Evolutionary conservation across 768 basidiomycete species (phyloP).

Genomic region (Suillus alpinus): DNA sequence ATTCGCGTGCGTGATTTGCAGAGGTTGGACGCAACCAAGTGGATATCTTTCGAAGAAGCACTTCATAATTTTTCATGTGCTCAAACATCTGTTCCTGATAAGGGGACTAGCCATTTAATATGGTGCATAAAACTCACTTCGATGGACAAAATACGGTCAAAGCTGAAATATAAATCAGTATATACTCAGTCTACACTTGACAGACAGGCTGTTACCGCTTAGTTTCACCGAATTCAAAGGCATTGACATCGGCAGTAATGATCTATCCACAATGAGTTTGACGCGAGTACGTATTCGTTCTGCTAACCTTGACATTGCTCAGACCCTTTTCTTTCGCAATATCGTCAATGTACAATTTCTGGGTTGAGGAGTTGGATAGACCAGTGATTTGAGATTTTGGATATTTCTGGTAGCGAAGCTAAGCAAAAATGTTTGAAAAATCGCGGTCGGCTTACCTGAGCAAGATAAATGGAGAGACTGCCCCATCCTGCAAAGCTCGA

Average conservation of each 20-base stretch:
- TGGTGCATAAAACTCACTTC: constrained; percentile 40
- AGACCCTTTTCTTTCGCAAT: constrained; percentile 47
- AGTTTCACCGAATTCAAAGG: constrained; percentile 50
- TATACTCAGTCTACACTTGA: constrained; percentile 9
- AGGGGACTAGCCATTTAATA: not conserved
- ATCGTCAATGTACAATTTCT: constrained; percentile 61
- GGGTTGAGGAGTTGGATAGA: constrained; percentile 66
- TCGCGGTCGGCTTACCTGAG: constrained; percentile 38
- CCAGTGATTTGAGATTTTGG: constrained; percentile 60
- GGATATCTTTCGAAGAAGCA: constrained; percentile 57
- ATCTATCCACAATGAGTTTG: constrained; percentile 34
- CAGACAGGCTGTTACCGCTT: constrained; percentile 33
- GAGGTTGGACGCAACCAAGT: constrained; percentile 56
- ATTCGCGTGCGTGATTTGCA: constrained; percentile 30
- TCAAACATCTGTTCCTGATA: constrained; percentile 56
- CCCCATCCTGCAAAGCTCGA: constrained; percentile 52
- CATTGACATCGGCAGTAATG: constrained; percentile 68
- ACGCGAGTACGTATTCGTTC: not conserved
- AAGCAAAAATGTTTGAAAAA: not conserved
- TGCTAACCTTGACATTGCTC: constrained; percentile 47
- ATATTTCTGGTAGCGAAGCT: constrained; percentile 48
- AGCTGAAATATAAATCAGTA: constrained; percentile 35
- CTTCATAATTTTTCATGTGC: constrained; percentile 74
- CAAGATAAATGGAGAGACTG: constrained; percentile 64
- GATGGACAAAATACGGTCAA: constrained; percentile 69